Evolutionary conservation across 2,329 filamentous ascomycete species (phyloP).

Genomic region (Aspergillus tanneri): DNA sequence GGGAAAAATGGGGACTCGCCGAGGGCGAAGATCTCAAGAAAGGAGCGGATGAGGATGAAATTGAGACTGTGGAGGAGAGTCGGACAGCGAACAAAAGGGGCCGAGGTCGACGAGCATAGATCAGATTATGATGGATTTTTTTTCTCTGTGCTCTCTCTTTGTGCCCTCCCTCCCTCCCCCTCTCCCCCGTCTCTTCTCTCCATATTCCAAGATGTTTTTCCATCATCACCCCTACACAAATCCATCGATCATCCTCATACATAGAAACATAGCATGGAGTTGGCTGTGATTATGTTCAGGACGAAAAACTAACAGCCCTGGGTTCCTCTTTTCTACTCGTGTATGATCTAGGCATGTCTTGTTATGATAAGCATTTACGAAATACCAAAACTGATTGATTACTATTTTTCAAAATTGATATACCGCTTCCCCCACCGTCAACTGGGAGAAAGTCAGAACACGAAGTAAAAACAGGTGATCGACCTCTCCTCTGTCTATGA

Average conservation of each 20-base stretch:
- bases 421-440: no score
- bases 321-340: no score
- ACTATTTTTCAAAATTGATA: neutral
- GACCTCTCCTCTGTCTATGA: neutral
- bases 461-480: no score
- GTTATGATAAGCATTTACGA: no score
- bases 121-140: neutral
- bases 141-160: no score
- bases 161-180: neutral
- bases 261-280: conserved; percentile 32
- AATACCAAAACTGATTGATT: neutral
- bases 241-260: conserved; percentile 6
- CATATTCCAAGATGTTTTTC: conserved; percentile 9
- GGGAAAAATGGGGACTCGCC: conserved; percentile 58
- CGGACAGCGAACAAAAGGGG: conserved; percentile 42
- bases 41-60: conserved; percentile 61
- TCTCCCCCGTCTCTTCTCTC: conserved; percentile 6
- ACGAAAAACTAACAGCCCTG: no score
- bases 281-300: conserved; percentile 26
- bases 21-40: conserved; percentile 58
- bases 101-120: conserved; percentile 38
- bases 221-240: neutral
- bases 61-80: conserved; percentile 49
- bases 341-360: no score
- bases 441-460: no score